These are phyloP conservation scores for Termitomyces bulborhizus DNA, from an alignment of 768 basidiomycete species.

Conservation along the genomic window DNA sequence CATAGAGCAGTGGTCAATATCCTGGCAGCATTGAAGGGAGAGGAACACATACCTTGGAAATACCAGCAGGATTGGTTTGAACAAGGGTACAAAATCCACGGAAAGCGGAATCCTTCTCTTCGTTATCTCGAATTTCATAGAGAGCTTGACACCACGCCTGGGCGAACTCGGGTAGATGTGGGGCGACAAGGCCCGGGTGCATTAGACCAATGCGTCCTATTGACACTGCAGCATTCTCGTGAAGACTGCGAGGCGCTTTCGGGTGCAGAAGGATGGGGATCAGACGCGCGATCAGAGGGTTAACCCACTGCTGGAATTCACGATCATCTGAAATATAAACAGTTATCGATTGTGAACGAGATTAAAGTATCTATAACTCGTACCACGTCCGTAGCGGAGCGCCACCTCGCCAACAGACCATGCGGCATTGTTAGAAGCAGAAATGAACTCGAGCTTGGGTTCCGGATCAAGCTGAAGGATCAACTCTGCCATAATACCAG, in stretches of 20 bases:
- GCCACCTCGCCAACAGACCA: conserved; percentile 99
- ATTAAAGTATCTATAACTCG: background rate
- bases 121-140: conserved; percentile 98
- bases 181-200: conserved; percentile 84
- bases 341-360: conserved; percentile 5
- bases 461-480: conserved; percentile 88
- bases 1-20: conserved; percentile 5
- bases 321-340: conserved; percentile 47
- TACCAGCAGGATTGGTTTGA: conserved; percentile 89
- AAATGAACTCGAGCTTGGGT: conserved; percentile 90
- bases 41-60: conserved; percentile 68
- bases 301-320: conserved; percentile 91
- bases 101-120: conserved; percentile 99
- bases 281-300: conserved; percentile 78
- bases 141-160: conserved; percentile 96
- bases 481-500: conserved; percentile 85
- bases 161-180: conserved; percentile 84
- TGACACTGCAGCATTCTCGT: conserved; percentile 98
- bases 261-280: conserved; percentile 91
- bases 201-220: conserved; percentile 95
- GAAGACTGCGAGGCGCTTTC: conserved; percentile 88
- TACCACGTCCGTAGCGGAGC: conserved; percentile 81
- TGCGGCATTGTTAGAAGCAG: conserved; percentile 97
- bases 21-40: background rate
- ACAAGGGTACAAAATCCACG: conserved; percentile 94